Conservation (phyloP, 495 filamentous ascomycete species). For the Penicillium canariense region DNA sequence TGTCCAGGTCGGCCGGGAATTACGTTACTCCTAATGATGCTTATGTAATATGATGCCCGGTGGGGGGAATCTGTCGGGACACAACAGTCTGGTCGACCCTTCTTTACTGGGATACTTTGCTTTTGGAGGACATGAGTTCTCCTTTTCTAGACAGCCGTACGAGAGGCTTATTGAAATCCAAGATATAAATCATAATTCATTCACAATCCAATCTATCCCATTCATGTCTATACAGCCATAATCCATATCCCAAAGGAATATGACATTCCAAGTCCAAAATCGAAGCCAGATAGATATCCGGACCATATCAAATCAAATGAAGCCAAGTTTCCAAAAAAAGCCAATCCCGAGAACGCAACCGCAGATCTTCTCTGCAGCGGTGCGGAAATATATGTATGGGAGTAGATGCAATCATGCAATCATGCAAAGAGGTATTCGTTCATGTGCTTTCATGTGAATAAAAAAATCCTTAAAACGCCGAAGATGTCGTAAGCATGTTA, state of each 20-base stretch:
- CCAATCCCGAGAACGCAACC: neutral
- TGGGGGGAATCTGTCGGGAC: no score
- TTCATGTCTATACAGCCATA: neutral
- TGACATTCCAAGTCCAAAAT: neutral
- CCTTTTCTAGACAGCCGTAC: conserved; percentile 9
- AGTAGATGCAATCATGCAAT: neutral
- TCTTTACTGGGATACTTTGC: conserved; percentile 30
- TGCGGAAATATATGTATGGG: neutral
- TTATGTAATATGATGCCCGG: no score
- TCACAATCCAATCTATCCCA: neutral
- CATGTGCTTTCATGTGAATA: conserved; percentile 16
- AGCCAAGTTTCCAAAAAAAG: neutral
- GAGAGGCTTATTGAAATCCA: neutral
- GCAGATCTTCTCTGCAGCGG: neutral
- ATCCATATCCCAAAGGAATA: neutral
- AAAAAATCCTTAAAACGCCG: neutral
- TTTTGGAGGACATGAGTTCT: conserved; percentile 25
- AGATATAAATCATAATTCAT: conserved; percentile 1
- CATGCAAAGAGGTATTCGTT: conserved; percentile 4
- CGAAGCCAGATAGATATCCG: neutral
- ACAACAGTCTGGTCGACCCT: conserved; percentile 24
- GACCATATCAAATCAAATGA: neutral
- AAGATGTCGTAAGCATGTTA: neutral
- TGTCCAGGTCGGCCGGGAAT: no score
- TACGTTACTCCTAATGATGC: no score